Base-by-base conservation (phyloP, 2,329 filamentous ascomycete species). In the Aureobasidium sp. region DNA sequence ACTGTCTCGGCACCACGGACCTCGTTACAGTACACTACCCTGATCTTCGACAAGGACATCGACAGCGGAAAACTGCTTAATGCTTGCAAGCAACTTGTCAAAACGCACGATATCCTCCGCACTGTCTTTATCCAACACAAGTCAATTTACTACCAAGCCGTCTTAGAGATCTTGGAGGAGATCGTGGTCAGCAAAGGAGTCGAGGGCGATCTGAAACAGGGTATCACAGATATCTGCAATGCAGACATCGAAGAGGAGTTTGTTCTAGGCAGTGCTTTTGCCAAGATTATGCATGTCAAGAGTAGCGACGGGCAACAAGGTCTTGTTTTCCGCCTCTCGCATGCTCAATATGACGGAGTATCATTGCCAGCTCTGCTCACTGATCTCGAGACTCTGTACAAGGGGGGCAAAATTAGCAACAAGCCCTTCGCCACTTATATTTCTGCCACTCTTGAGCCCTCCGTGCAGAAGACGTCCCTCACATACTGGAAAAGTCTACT, bases 401-500 rank as follows among this genome's bases (percentile, higher is more conserved):
- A 23, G 0, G 64, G 64, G n/a, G 31, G 33, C 60, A 59, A 38
- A n/a, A 40, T 33, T 7, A 20, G 16, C 23, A 29, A 16, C 10
- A 53, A 59, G 47, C 43, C 64, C 1, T 68, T 66, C 53, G 36
- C 59, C 2, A 36, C 31, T 4, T 65, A 68, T 53, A 54, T 68
- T 8, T 36, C 63, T 15, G 47, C 36, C 15, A 68, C 33, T 8
- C 7, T 51, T 8, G 51, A 56, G 15, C 29, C 38, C 5, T 29
- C 42, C 25, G 13, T 45, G 6, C 58, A 64, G n/a, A 7, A 40
- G 1, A 23, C 65, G n/a, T 23, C 64, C 20, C 51, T 88, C 53
- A 79, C 83, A 0, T 90, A 92, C 78, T 92, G 90, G 90, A 78
- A 78, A 33, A 80, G 85, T 0, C 83, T 91, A 1, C 85, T 92